A percentile compares a stretch with the other conserved stretches of the same genome.
Conservation (phyloP, 306 rosid species). For the Prunus armeniaca region DNA sequence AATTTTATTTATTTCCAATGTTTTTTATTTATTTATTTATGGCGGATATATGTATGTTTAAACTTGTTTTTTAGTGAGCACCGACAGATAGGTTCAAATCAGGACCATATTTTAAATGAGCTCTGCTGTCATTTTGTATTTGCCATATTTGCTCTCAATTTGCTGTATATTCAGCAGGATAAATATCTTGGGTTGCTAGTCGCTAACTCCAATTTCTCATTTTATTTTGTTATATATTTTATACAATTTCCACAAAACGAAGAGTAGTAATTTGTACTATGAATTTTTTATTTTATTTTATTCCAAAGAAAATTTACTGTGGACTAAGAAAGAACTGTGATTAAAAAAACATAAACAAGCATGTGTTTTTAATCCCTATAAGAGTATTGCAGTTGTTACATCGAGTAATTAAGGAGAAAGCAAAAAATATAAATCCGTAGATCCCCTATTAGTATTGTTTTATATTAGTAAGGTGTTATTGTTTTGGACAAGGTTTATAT, state of each 20-base stretch:
- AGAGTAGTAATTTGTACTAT: no score
- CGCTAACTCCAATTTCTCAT: not conserved
- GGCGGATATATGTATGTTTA: slow-evolving; percentile 13
- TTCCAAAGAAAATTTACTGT: no score
- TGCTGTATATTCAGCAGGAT: not conserved
- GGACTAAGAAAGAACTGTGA: no score
- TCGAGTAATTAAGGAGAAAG: not conserved
- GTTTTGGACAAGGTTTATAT: not conserved
- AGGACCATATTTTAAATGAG: slow-evolving; percentile 12
- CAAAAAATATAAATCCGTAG: not conserved
- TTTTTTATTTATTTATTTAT: not conserved
- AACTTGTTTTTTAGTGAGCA: slow-evolving; percentile 37
- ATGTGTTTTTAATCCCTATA: slow-evolving; percentile 1
- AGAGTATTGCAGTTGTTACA: not conserved
- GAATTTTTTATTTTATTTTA: no score
- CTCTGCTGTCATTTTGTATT: slow-evolving; percentile 13
- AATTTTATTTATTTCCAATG: not conserved
- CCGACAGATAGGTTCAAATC: slow-evolving; percentile 52
- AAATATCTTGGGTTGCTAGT: not conserved
- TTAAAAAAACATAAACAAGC: not conserved
- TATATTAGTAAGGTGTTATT: not conserved
- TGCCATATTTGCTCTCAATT: slow-evolving; percentile 5
- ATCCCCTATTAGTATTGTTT: not conserved
- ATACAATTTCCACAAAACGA: no score
- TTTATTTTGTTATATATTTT: no score